A percentile compares a stretch with the other conserved stretches of the same genome.
Conservation (phyloP, 1,284 basidiomycete species). For the Schizophyllum amplum region DNA sequence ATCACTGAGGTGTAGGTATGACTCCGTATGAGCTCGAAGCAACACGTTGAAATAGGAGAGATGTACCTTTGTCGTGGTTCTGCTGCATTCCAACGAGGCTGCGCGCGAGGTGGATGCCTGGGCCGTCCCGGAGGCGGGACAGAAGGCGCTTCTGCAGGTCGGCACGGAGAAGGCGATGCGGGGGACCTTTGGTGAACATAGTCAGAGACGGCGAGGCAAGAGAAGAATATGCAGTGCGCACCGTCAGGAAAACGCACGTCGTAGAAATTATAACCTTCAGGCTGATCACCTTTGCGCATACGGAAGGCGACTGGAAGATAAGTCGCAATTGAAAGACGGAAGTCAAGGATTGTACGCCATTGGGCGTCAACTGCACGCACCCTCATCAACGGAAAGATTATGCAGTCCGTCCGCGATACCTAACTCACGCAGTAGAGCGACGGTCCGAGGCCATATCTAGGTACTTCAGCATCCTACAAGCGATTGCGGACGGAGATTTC, state of each 20-base stretch:
- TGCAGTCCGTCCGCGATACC: not conserved
- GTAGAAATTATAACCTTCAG: not conserved
- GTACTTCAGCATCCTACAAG: not conserved
- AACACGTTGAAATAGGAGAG: no score
- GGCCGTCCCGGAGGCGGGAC: not conserved
- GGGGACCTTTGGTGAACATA: not conserved
- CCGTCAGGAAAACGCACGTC: not conserved
- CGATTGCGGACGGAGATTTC: no score
- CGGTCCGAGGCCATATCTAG: not conserved
- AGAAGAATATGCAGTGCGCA: no score
- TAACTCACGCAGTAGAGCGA: not conserved
- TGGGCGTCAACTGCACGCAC: not conserved
- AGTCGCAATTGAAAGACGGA: no score
- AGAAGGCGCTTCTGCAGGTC: not conserved
- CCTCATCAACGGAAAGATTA: not conserved
- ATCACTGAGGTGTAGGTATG: no score
- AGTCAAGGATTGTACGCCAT: not conserved
- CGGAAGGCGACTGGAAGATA: not conserved
- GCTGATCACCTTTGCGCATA: not conserved
- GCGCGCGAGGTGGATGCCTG: not conserved
- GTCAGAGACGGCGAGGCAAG: no score
- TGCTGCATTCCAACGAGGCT: not conserved
- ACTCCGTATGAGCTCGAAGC: no score
- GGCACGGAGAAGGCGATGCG: not conserved
- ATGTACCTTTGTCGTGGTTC: not conserved